These are phyloP conservation scores for Dissophora globulifera DNA, from an alignment of 192 early-diverging fungal species.

Conservation along the genomic window DNA sequence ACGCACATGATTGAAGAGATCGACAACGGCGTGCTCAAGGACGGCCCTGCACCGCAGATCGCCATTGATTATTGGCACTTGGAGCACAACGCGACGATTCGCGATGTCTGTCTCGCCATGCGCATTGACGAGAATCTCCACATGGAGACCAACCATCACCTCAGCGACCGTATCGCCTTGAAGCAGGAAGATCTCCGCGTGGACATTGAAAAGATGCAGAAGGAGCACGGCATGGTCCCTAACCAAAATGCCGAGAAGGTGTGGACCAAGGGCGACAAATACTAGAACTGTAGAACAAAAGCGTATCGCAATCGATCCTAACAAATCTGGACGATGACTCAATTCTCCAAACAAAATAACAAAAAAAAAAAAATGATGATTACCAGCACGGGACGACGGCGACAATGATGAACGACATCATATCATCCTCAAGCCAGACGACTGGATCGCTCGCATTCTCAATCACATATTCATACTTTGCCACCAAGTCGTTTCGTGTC, in stretches of 20 bases:
- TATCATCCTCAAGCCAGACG: no score
- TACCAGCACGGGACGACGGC: no score
- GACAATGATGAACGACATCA: no score
- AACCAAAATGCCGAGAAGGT: conserved; percentile 36
- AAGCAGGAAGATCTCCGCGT: conserved; percentile 49
- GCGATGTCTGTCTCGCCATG: conserved; percentile 88
- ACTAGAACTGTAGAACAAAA: no score
- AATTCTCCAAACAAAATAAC: no score
- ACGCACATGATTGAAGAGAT: conserved; percentile 89
- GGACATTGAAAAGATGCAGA: conserved; percentile 45
- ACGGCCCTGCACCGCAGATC: conserved; percentile 82
- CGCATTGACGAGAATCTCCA: conserved; percentile 91
- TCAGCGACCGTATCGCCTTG: conserved; percentile 73
- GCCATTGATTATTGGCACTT: conserved; percentile 90
- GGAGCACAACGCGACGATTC: conserved; percentile 74
- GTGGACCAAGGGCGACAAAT: conserved; percentile 46
- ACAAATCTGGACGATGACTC: no score
- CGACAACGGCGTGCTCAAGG: conserved; percentile 76
- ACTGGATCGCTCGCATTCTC: no score
- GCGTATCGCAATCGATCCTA: no score
- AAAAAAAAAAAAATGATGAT: neutral
- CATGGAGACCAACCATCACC: conserved; percentile 90
- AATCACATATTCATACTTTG: no score
- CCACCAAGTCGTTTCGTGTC: no score
- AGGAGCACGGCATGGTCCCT: conserved; percentile 46